Evolutionary conservation across 2,329 filamentous ascomycete genomes (phyloP), one percentile per base, ranked within the genome.

Genomic region (Salinomyces thailandicus): DNA sequence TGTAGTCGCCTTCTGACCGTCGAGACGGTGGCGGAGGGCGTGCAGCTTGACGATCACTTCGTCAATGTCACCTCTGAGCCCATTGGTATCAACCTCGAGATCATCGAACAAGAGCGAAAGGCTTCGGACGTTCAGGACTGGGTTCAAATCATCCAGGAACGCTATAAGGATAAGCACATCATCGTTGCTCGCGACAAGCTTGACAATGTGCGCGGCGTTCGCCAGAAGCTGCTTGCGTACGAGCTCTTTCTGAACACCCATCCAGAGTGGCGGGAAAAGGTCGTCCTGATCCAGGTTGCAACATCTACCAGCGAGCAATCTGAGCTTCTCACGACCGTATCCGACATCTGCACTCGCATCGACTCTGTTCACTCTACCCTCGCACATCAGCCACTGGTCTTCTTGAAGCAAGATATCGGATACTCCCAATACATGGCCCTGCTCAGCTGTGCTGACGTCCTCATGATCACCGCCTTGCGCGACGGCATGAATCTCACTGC

Each of bases 401-500:
- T 95, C 60, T 68, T 96, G 36, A 87, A 93, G 61, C 89, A 96
- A 59, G 89, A 96, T 51, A 91, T 96, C 41, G 80, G 84, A 39
- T 94, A 93, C 55, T 71, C 83, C 0, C 87, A 95, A 55, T 96
- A 95, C 52, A 72, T 96, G n/a, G 89, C 87, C 2, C 68, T 96
- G 5, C 71, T 95, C 31, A 85, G 85, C 3, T 80, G 93, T 35
- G 91, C 89, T 2, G 87, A 96, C 62, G 83, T 81, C 2, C 68
- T 96, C 33, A 91, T 95, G 75, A 91, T 96, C 53, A 93, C 89
- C 2, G 93, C 85, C 55, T 77, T 96, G 50, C 85, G 91, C 35
- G 89, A 96, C 59, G 89, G 89, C 44, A 96, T 96, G 91, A 96
- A 95, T 57, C 63, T 96, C 38, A 95, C 89, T 0, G 87, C 83